Evolutionary conservation across 805 yeast species (phyloP), one percentile per base, ranked within the genome.

Genomic region (Lachancea mirantina): DNA sequence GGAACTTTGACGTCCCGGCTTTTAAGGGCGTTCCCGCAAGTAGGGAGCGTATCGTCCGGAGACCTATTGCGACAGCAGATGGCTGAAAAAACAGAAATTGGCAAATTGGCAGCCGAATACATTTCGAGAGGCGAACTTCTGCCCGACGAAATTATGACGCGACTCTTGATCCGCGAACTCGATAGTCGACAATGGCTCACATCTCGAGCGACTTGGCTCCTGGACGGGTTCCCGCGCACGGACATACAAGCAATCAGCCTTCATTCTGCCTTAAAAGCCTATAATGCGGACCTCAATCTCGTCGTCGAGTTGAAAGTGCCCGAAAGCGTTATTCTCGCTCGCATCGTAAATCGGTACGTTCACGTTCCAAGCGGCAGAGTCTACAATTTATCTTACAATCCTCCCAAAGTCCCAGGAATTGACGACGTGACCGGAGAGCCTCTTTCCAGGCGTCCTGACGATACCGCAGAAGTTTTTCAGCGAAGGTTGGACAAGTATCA

Each of bases 221-320:
- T 89, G 30, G 97, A 88, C 55, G 97, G 97, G 26, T 89, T 87
- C 49, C 97, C 97, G 4, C 66, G 97, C 41, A 89, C 92, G 0
- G 50, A 62, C 13, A 59, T 58, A 3, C 97, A 88, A 58, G 96
- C 96, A 0, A 50, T 55, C 23, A 68, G 65, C 7, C 60, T 85
- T 23, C 74, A 75, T 34, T 43, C 49, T 10, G 64, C 63, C 5
- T 60, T 80, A 35, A 14, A 27, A 2, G 44, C 55, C 7, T 38
- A 57, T 20, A 44, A 61, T 3, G 57, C 78, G 1, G 51, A 59
- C 9, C 52, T 88, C 35, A 85, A 84, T 47, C 52, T 81, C 40
- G 95, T 87, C n/a, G 82, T 89, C 4, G 92, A 85, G 50, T 61
- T 88, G 27, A 77, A 79, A 38, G 96, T 89, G 5, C 94, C 94